These are phyloP conservation scores for Acacia crassicarpa DNA, from an alignment of 306 rosid species.

Conservation along the genomic window DNA sequence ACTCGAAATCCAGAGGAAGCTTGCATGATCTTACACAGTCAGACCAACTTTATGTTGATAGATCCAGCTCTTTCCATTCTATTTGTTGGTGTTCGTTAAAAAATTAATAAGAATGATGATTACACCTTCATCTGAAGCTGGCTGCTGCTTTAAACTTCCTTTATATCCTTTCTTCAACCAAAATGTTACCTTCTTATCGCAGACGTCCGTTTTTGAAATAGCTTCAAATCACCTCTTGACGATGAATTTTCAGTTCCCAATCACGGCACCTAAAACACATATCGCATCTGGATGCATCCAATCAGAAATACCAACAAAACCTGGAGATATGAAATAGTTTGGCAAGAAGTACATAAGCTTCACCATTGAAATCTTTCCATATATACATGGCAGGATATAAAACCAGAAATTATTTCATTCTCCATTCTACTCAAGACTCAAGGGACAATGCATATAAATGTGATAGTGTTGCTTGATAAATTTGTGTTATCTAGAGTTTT, in stretches of 20 bases:
- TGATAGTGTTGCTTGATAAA: no score
- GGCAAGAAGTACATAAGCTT: neutral
- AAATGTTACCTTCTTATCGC: no score
- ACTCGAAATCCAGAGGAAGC: no score
- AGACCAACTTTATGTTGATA: no score
- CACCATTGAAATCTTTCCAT: neutral
- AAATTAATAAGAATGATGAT: no score
- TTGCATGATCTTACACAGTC: accelerated
- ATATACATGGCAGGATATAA: neutral
- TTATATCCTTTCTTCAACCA: no score
- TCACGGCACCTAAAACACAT: neutral
- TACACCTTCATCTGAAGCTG: no score
- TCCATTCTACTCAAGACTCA: neutral
- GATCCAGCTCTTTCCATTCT: neutral
- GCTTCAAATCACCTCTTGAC: neutral
- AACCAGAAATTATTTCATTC: neutral
- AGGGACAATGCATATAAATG: no score
- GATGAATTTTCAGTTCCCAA: neutral
- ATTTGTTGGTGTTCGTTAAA: neutral
- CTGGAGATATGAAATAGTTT: neutral
- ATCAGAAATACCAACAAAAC: neutral
- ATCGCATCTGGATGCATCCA: neutral
- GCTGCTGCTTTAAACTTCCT: no score
- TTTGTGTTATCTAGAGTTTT: neutral
- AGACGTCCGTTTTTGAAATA: no score